phyloP scores from a whole-genome alignment of 2,329 filamentous ascomycete species.

The Trichoderma citrinoviride region DNA sequence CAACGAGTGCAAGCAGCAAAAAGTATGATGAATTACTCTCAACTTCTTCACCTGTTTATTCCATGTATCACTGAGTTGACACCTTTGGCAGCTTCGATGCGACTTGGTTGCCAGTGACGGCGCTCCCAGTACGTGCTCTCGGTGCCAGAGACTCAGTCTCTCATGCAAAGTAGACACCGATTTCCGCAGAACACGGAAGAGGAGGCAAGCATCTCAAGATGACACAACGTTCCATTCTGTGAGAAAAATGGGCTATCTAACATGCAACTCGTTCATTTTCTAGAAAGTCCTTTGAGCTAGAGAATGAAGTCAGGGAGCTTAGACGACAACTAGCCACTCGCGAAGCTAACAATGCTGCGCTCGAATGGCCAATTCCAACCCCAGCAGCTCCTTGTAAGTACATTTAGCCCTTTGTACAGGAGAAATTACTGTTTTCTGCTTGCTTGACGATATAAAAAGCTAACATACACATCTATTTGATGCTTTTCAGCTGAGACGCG shows the following conservation, averaged over 20 bases:
- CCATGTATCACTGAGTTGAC: neutral
- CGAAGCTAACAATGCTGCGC: neutral
- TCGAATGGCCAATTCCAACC: conserved; percentile 4
- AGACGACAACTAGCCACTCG: conserved; percentile 4
- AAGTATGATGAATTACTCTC: neutral
- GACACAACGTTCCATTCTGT: accelerated
- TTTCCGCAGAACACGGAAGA: conserved; percentile 8
- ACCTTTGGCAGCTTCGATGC: neutral
- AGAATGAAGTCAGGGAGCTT: conserved; percentile 12
- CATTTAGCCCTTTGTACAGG: neutral
- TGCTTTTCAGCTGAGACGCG: neutral
- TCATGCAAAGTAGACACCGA: conserved; percentile 11
- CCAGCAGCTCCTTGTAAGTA: conserved; percentile 7
- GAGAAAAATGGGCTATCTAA: neutral
- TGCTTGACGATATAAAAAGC: neutral
- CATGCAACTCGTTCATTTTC: neutral
- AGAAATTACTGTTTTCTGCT: neutral
- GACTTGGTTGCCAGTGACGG: neutral
- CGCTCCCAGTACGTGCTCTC: neutral
- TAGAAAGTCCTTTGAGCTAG: conserved; percentile 13
- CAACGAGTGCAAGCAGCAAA: conserved; percentile 13
- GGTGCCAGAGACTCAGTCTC: conserved; percentile 4
- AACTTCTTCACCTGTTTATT: neutral
- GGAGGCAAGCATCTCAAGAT: neutral
- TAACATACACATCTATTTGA: neutral